These are phyloP conservation scores for Yueomyces sp. DNA, from an alignment of 805 yeast species.

Conservation along the genomic window DNA sequence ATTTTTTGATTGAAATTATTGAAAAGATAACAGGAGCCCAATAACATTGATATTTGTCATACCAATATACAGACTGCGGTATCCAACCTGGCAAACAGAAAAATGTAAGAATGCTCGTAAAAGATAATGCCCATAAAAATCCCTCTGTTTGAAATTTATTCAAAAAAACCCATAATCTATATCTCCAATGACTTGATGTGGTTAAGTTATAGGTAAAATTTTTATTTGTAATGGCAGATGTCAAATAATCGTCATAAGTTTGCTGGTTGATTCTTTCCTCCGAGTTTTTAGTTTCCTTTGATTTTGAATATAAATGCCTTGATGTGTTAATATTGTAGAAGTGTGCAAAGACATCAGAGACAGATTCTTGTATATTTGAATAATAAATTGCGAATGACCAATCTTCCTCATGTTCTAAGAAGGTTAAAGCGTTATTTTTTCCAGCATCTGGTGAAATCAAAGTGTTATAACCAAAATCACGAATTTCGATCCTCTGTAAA, in stretches of 20 bases:
- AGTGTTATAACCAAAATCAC: too few relatives aligned
- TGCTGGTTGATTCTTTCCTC: neutral
- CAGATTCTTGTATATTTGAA: slow-evolving; percentile 22
- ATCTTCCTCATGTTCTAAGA: slow-evolving; percentile 22
- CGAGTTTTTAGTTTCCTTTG: neutral
- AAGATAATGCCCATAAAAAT: slow-evolving; percentile 32
- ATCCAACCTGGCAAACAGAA: slow-evolving; percentile 34
- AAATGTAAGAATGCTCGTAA: slow-evolving; percentile 25
- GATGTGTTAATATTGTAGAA: slow-evolving; percentile 34
- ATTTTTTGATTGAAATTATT: slow-evolving; percentile 29
- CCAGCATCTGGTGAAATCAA: slow-evolving; percentile 27
- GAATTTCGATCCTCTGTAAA: slow-evolving; percentile 18
- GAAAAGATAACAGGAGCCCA: slow-evolving; percentile 30
- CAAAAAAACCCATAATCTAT: slow-evolving; percentile 27
- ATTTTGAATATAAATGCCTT: slow-evolving; percentile 15
- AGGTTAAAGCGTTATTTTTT: slow-evolving; percentile 30
- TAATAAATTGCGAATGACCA: too few relatives aligned
- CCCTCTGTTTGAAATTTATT: slow-evolving; percentile 25
- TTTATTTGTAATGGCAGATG: slow-evolving; percentile 29
- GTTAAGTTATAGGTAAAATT: slow-evolving; percentile 31
- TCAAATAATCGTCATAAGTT: slow-evolving; percentile 1
- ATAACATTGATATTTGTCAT: slow-evolving; percentile 28
- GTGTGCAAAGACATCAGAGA: slow-evolving; percentile 32
- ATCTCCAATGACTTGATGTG: slow-evolving; percentile 20
- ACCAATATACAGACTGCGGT: slow-evolving; percentile 29